Percentiles rank a stretch among this genome's conserved stretches.
Conservation (phyloP, 2,329 filamentous ascomycete genomes). For the Stachybotrys echinatus region DNA sequence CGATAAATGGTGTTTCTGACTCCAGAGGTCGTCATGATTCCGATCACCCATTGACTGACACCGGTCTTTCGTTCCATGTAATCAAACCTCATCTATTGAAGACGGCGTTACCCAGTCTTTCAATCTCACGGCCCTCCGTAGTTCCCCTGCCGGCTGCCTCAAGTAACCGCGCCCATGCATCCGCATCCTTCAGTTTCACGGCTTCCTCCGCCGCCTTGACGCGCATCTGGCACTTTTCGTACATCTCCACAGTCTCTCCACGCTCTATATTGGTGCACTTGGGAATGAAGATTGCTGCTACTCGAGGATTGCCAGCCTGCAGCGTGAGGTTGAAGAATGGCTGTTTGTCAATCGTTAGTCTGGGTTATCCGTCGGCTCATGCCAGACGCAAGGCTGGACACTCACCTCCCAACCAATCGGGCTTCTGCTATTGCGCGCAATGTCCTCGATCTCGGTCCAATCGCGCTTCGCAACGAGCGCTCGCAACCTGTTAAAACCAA, state of each 20-base stretch:
- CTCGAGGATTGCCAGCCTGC: constrained; percentile 81
- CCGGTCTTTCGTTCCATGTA: neutral
- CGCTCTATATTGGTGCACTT: constrained; percentile 73
- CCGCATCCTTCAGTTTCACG: constrained; percentile 71
- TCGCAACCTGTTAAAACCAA: constrained; percentile 53
- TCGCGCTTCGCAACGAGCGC: constrained; percentile 86
- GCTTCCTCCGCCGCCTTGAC: constrained; percentile 90
- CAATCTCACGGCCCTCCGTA: constrained; percentile 69
- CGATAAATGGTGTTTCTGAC: neutral
- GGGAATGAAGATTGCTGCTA: constrained; percentile 78
- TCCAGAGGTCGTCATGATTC: neutral
- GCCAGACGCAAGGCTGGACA: constrained; percentile 8
- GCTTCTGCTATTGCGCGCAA: constrained; percentile 71
- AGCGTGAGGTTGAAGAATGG: constrained; percentile 90
- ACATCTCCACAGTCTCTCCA: constrained; percentile 79
- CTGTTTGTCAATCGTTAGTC: constrained; percentile 29
- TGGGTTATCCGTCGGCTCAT: neutral
- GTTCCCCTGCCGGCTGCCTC: constrained; percentile 67
- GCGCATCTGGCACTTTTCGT: constrained; percentile 89
- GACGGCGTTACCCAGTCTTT: constrained; percentile 62
- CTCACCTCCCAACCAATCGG: constrained; percentile 94
- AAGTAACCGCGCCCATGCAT: constrained; percentile 67
- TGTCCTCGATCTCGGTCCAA: constrained; percentile 89
- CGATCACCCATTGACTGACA: neutral
- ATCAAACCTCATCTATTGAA: constrained; percentile 36